Base-by-base conservation (phyloP, 345 rosid genomes). In the Salix dunnii region DNA sequence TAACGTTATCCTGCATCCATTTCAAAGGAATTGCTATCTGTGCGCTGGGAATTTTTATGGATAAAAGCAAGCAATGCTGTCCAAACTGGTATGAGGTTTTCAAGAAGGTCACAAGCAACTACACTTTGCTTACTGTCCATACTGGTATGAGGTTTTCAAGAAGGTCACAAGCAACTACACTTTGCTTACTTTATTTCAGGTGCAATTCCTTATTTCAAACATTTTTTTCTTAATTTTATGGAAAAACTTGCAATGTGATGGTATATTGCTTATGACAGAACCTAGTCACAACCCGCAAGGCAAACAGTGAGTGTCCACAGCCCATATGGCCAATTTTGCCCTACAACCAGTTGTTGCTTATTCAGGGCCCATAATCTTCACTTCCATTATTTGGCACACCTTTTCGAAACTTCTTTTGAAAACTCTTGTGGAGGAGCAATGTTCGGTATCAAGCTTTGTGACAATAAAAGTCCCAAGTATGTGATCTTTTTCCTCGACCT, bases 231-330 rank as follows among this genome's bases (percentile, higher is more conserved):
- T 58, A 48, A 68, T 74, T 13, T 51, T 36, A 12, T 63, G 70
- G 28, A 3, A 51, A 31, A 38, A 33, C 23, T 73, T 73, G 80
- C 73, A 79, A 73, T 33, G 55, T 43, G 46, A 13, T n/a, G 14
- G 51, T 23, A 35, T 66, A n/a, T 35, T 66, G 43, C 13, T 20
- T 20, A 2, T 66, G 28, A 70, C 23, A 66, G 60, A 42, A 68
- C 30, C 28, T 35, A 73, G 61, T 42, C 51, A 21, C 73, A 67
- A 65, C 58, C 64, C 8, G 5, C 2, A 67, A 58, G 65, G 63
- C 3, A 43, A 70, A 72, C 48, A 71, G 68, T 73, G 65, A 82
- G 77, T 67, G 36, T 9, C 16, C 25, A 51, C 25, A 12, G 10
- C 12, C 36, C 31, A 14, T 5, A 17, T 67, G 23, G 28, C 53